Conservation (phyloP, 345 rosid genomes). For the Lepidium aucheri region DNA sequence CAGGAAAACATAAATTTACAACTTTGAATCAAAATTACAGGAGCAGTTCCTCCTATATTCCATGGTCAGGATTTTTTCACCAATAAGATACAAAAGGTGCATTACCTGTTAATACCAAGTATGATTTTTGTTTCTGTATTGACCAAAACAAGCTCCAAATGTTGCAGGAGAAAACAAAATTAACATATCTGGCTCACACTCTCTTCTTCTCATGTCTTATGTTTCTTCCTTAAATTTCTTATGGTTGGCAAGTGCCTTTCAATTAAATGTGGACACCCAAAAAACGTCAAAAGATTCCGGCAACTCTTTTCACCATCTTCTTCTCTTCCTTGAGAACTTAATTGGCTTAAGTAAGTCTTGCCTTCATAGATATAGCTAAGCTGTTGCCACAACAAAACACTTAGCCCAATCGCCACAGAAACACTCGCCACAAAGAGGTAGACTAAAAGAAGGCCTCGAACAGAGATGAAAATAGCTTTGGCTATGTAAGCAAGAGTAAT, state of each 20-base stretch:
- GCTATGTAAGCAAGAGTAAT: constrained; percentile 35
- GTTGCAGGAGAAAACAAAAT: constrained; percentile 1
- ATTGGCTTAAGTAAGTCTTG: constrained; percentile 61
- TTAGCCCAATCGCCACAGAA: constrained; percentile 63
- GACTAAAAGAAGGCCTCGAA: constrained; percentile 62
- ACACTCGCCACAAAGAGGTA: constrained; percentile 63
- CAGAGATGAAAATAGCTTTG: constrained; percentile 47
- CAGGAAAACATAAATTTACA: constrained; percentile 4
- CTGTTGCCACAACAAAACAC: constrained; percentile 81
- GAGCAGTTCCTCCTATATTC: constrained; percentile 4
- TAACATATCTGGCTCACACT: neutral
- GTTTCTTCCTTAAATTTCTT: constrained; percentile 48
- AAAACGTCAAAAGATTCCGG: constrained; percentile 56
- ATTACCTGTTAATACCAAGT: constrained; percentile 16
- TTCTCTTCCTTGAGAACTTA: constrained; percentile 44
- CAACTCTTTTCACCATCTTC: constrained; percentile 50
- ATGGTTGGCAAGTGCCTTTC: constrained; percentile 42
- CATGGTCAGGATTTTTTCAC: constrained; percentile 10
- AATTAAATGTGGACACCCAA: constrained; percentile 51
- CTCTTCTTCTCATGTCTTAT: constrained; percentile 36
- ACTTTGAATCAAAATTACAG: constrained; percentile 14
- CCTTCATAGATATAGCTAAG: constrained; percentile 73
- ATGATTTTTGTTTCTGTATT: neutral
- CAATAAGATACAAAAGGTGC: constrained; percentile 3
- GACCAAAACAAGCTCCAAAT: constrained; percentile 11